These are phyloP conservation scores for Candida silvatica DNA, from an alignment of 805 yeast genomes.

Conservation along the genomic window DNA sequence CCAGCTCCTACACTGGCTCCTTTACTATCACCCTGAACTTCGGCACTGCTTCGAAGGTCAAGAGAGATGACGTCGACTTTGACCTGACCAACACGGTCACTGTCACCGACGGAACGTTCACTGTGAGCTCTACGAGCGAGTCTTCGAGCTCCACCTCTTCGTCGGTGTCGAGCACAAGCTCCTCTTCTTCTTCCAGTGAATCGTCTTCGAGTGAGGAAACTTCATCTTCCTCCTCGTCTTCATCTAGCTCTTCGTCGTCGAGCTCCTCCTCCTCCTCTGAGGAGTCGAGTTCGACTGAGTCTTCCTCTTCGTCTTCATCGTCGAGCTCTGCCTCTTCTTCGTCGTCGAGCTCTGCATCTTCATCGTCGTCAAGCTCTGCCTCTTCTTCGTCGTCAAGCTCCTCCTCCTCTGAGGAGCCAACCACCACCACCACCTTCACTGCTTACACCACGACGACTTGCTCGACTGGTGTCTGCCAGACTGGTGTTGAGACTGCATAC, in stretches of 20 bases:
- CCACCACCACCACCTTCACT: background rate
- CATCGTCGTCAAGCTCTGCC: no score
- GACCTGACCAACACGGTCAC: conserved; percentile 1
- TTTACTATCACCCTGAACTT: background rate
- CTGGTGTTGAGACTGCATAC: conserved; percentile 5
- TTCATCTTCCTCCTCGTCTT: background rate
- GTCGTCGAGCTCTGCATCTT: no score
- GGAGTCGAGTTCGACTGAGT: no score
- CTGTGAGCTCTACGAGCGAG: no score
- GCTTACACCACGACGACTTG: conserved; percentile 2
- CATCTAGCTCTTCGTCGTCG: background rate
- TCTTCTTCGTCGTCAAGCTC: no score
- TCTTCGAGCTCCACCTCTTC: no score
- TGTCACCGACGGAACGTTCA: background rate
- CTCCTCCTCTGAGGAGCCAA: conserved; percentile 1
- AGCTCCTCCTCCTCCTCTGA: background rate
- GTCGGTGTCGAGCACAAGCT: no score
- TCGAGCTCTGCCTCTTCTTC: no score
- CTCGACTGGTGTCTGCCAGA: conserved; percentile 1
- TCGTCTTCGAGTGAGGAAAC: background rate
- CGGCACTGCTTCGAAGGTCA: background rate
- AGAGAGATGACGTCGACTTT: conserved; percentile 2
- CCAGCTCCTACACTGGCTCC: background rate
- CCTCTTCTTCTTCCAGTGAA: background rate
- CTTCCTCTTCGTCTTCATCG: no score